A percentile compares a stretch with the other conserved stretches of the same genome.
These are phyloP conservation scores for Davidsoniella virescens DNA, from an alignment of 2,329 filamentous ascomycete species.

Conservation along the genomic window DNA sequence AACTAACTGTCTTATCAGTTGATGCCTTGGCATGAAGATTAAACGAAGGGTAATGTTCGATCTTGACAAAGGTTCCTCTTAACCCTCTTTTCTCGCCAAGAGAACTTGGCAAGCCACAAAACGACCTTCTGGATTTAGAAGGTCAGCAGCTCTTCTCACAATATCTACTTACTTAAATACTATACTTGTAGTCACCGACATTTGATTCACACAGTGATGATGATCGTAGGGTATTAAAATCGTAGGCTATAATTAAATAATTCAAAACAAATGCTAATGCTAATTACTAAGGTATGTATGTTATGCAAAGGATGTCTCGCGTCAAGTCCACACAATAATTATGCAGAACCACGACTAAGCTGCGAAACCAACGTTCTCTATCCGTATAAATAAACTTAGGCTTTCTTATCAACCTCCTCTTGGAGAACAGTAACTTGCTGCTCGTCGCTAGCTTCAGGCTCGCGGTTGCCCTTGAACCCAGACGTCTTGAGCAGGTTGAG, in stretches of 20 bases:
- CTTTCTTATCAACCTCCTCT: conserved; percentile 6
- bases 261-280: background rate
- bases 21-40: no score
- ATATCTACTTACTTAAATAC: no score
- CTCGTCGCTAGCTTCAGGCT: conserved; percentile 20
- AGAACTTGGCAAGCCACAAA: no score
- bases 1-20: no score
- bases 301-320: background rate
- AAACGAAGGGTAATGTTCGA: no score
- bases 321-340: background rate
- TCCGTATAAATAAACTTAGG: background rate
- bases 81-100: no score
- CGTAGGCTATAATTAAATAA: background rate
- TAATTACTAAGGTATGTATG: background rate
- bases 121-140: no score
- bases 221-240: no score
- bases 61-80: no score
- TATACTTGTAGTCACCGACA: no score
- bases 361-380: background rate
- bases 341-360: background rate
- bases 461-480: conserved; percentile 25
- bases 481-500: conserved; percentile 44
- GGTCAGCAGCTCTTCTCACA: no score
- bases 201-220: no score
- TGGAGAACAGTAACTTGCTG: conserved; percentile 7